Conservation (phyloP, 306 rosid species). For the barrel medic (Medicago truncatula) region DNA sequence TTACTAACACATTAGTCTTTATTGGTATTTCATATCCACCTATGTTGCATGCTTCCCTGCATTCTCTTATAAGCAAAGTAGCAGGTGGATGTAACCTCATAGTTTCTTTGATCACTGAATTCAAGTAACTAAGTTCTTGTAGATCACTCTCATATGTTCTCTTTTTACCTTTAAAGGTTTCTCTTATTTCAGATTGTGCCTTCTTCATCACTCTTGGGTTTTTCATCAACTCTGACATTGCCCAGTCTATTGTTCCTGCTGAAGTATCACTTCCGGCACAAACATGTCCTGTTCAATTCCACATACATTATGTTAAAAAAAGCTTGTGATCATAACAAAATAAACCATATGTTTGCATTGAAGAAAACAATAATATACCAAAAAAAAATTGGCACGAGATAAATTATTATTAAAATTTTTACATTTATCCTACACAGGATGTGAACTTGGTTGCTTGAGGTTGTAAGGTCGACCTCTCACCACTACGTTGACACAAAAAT, state of each 20-base stretch:
- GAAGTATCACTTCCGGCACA: slow-evolving; percentile 49
- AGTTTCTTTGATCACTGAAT: slow-evolving; percentile 46
- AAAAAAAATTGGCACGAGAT: too few relatives aligned
- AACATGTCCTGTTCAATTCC: slow-evolving; percentile 42
- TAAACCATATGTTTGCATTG: background rate
- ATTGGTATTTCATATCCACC: background rate
- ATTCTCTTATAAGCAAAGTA: slow-evolving; percentile 50
- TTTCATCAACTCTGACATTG: slow-evolving; percentile 12
- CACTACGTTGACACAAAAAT: too few relatives aligned
- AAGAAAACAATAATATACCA: too few relatives aligned
- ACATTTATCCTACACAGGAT: too few relatives aligned
- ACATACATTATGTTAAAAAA: background rate
- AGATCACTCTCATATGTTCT: slow-evolving; percentile 22
- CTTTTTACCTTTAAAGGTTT: slow-evolving; percentile 26
- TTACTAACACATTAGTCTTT: slow-evolving; percentile 4
- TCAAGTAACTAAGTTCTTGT: slow-evolving; percentile 36
- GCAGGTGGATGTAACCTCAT: slow-evolving; percentile 50
- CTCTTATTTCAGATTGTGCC: slow-evolving; percentile 45
- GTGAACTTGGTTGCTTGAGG: too few relatives aligned
- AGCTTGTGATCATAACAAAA: background rate
- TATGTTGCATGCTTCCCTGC: slow-evolving; percentile 33
- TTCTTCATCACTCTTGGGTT: slow-evolving; percentile 15
- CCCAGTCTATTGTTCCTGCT: slow-evolving; percentile 43
- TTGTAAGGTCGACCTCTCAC: too few relatives aligned
- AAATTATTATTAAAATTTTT: too few relatives aligned